Evolutionary conservation across 148 eudicot genomes (phyloP), one percentile per base, ranked within the genome.

Genomic region (Drosera capensis): DNA sequence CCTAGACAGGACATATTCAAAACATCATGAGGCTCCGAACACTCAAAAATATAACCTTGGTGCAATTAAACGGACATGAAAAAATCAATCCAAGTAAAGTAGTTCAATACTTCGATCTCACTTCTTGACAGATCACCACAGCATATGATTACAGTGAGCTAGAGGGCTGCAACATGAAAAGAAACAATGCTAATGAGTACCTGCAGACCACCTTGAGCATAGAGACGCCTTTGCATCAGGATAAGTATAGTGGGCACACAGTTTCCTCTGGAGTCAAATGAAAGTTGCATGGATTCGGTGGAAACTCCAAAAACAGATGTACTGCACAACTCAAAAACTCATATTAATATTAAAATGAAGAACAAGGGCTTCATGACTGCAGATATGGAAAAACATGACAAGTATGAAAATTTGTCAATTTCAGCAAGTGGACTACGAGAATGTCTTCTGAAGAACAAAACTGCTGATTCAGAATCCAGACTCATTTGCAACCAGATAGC

Each of bases 301-400:
- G 97, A 88, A 56, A 88, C 97, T 58, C 97, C 97, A 68, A 88
- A 88, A 44, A 88, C 94, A 26, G 97, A 80, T 55, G 97, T 66
- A 66, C 97, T 88, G 57, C 68, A 64, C 50, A 57, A 49, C 11
- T 23, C 57, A 18, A 45, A 26, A 30, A 28, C 31, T 11, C 1
- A 24, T 17, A 28, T n/a, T n/a, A 12, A 48, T 45, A 29, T 44
- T 49, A 60, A 31, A 44, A 46, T 17, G 19, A 13, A 8, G 7
- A 44, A 29, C 24, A 22, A 50, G 11, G 4, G n/a, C n/a, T n/a
- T n/a, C n/a, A n/a, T n/a, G 35, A 13, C 35, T 30, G 35, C 6
- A 30, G 13, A 30, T 30, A 30, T 5, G 6, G 7, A 30, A 6
- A 5, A 30, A 30, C 35, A 30, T 6, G 35, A 30, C 13, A 30